phyloP scores from a whole-genome alignment of 78 protist species.

The Planoprotostelium fungivorum region DNA sequence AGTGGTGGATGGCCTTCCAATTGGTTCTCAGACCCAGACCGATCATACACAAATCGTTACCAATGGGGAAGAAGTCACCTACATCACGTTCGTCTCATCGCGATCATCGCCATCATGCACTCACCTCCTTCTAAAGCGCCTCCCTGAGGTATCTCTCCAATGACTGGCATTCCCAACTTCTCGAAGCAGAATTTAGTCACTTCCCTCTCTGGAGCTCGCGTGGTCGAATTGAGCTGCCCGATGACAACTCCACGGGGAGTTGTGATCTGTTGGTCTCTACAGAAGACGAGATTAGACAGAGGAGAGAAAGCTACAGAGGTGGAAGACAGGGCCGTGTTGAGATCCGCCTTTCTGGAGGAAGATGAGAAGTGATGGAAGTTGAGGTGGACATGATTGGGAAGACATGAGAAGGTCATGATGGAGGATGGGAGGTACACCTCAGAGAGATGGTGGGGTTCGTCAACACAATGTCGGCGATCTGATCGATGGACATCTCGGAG shows the following conservation, averaged over 20 bases:
- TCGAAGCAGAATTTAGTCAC: slow-evolving; percentile 74
- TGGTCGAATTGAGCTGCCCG: slow-evolving; percentile 67
- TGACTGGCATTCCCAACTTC: slow-evolving; percentile 69
- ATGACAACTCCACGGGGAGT: slow-evolving; percentile 78
- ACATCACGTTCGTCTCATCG: slow-evolving; percentile 71
- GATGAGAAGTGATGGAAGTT: slow-evolving; percentile 7
- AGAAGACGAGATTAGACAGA: slow-evolving; percentile 61
- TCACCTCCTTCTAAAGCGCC: slow-evolving; percentile 65
- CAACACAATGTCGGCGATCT: slow-evolving; percentile 71
- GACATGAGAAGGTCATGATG: neutral
- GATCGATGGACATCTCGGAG: slow-evolving; percentile 61
- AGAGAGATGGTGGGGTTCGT: slow-evolving; percentile 69
- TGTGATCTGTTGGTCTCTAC: slow-evolving; percentile 85
- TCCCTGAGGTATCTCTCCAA: slow-evolving; percentile 77
- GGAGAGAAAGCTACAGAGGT: slow-evolving; percentile 21
- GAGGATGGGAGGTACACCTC: neutral
- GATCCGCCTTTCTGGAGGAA: slow-evolving; percentile 7
- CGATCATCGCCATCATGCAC: neutral
- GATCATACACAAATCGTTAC: slow-evolving; percentile 70
- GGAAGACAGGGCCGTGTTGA: neutral
- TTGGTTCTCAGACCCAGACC: slow-evolving; percentile 86
- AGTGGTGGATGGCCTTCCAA: slow-evolving; percentile 55
- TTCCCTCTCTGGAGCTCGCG: slow-evolving; percentile 70
- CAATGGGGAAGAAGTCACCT: slow-evolving; percentile 84
- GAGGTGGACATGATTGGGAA: neutral